phyloP scores from a whole-genome alignment of 305 asterid species.

The Fraxinus velutina region DNA sequence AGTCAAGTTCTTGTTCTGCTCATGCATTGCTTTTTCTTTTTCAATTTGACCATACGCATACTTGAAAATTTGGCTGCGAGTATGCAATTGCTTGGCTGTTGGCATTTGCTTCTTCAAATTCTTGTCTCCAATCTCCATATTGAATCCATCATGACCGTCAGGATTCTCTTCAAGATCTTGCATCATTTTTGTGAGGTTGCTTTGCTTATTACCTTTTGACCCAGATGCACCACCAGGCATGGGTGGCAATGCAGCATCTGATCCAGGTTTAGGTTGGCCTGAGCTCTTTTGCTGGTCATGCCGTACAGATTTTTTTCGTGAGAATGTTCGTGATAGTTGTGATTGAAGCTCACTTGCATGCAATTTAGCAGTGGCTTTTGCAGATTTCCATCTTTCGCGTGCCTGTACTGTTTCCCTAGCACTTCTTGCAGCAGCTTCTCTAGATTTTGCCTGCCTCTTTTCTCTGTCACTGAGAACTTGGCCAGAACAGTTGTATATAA shows the following conservation, averaged over 20 bases:
- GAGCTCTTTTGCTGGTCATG: conserved; percentile 36
- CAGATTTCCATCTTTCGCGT: conserved; percentile 68
- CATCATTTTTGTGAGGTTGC: conserved; percentile 65
- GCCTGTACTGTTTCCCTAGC: conserved; percentile 72
- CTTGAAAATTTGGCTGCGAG: conserved; percentile 77
- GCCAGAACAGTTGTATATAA: conserved; percentile 78
- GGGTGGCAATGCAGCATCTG: conserved; percentile 58
- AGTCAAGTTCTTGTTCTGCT: conserved; percentile 59
- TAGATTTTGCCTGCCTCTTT: conserved; percentile 59
- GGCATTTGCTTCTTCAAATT: conserved; percentile 47
- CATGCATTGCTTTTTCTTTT: conserved; percentile 69
- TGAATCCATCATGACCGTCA: conserved; percentile 59
- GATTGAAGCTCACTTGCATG: conserved; percentile 53
- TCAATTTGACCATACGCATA: conserved; percentile 78
- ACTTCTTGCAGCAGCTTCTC: conserved; percentile 75
- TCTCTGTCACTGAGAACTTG: conserved; percentile 71
- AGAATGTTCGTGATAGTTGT: conserved; percentile 67
- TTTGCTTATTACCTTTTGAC: conserved; percentile 48
- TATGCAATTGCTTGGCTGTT: conserved; percentile 57
- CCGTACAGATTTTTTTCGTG: conserved; percentile 54
- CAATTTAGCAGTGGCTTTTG: conserved; percentile 57
- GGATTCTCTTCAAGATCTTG: conserved; percentile 66
- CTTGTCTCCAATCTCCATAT: conserved; percentile 63
- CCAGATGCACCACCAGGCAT: conserved; percentile 29
- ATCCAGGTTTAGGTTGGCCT: conserved; percentile 46